Conservation (phyloP, 2,329 filamentous ascomycete species). For the Colletotrichum graminicola region DNA sequence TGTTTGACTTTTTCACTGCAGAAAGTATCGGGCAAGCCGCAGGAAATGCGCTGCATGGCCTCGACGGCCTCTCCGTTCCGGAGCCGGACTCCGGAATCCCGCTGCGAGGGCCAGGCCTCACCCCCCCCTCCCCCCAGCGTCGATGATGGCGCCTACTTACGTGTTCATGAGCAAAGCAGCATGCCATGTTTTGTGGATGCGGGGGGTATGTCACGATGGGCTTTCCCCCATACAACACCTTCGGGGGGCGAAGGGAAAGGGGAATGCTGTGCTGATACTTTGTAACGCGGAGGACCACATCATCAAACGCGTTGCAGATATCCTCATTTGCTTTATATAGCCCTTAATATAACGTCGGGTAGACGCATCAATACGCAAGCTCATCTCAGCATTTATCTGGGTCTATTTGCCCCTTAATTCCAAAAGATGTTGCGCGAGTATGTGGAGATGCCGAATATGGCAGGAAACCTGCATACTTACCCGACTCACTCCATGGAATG, state of each 20-base stretch:
- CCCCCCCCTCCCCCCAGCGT: rapidly evolving
- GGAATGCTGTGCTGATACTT: neutral
- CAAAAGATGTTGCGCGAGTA: neutral
- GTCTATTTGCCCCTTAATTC: neutral
- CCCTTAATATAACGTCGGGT: too few relatives aligned
- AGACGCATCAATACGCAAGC: rapidly evolving
- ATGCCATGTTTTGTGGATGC: neutral
- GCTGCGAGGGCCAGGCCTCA: neutral
- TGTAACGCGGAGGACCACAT: too few relatives aligned
- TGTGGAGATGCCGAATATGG: neutral
- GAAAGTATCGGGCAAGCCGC: neutral
- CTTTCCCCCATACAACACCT: too few relatives aligned
- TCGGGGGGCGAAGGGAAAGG: neutral
- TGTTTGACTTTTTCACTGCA: neutral
- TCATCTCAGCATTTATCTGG: neutral
- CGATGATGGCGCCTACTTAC: neutral
- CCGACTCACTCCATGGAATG: neutral
- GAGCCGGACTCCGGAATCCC: neutral
- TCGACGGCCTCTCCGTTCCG: neutral
- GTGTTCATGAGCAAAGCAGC: too few relatives aligned
- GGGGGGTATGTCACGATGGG: too few relatives aligned
- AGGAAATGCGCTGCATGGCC: neutral
- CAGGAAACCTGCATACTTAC: neutral
- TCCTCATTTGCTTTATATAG: neutral
- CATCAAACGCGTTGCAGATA: neutral